phyloP scores from a whole-genome alignment of 2,329 filamentous ascomycete species.

The Trichoderma cornu-damae region DNA sequence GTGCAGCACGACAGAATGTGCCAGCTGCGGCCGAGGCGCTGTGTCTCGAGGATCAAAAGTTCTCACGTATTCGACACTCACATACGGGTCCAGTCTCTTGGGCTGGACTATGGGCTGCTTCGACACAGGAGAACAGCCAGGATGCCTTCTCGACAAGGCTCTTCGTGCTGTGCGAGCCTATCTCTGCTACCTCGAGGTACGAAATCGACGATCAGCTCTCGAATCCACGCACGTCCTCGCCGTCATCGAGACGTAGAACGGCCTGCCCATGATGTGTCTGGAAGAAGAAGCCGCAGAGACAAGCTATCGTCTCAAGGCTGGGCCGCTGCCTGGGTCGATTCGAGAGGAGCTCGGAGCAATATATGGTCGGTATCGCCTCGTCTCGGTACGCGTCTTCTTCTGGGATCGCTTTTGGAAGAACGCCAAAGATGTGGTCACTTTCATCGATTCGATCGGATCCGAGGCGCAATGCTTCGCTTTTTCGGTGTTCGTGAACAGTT shows the following conservation, averaged over 20 bases:
- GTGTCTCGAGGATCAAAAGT: not conserved
- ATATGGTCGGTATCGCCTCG: not conserved
- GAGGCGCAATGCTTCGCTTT: not conserved
- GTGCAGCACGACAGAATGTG: constrained; percentile 4
- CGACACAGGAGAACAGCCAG: not conserved
- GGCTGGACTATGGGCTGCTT: not conserved
- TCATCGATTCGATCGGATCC: not conserved
- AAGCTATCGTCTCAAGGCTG: not conserved
- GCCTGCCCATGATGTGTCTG: not conserved
- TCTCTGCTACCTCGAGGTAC: not conserved
- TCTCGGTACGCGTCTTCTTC: not conserved
- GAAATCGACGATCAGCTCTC: not conserved
- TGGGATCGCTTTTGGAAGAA: not conserved
- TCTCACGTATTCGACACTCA: constrained; percentile 3
- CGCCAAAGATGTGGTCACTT: not conserved
- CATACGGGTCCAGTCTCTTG: constrained; percentile 1
- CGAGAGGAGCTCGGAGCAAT: not conserved
- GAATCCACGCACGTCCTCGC: not conserved
- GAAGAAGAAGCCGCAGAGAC: not conserved
- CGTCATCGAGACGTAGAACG: not conserved
- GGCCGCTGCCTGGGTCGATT: not conserved
- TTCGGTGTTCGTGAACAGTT: not conserved
- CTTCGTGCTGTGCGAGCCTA: not conserved
- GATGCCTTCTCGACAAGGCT: not conserved
- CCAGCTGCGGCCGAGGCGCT: not conserved